Evolutionary conservation across 129 eudicot species (phyloP).

Genomic region (Flaveria trinervia): DNA sequence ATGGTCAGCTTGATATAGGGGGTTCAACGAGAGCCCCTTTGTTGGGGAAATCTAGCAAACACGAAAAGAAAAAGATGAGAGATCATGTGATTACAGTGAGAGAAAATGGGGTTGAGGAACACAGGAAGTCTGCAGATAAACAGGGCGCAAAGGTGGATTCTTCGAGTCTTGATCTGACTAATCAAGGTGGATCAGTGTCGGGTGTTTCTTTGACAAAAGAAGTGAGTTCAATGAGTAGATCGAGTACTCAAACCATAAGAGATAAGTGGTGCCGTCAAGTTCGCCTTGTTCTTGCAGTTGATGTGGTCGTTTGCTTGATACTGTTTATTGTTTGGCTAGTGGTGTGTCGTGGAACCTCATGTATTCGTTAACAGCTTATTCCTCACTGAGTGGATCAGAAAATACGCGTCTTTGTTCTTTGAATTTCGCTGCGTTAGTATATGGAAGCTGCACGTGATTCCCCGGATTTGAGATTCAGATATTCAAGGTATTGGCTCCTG

Average conservation of each 20-base stretch:
- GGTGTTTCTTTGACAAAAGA: conserved; percentile 49
- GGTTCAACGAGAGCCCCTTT: conserved; percentile 70
- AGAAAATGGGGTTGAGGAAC: conserved; percentile 64
- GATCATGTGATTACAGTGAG: conserved; percentile 64
- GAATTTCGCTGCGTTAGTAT: conserved; percentile 29
- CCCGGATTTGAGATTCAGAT: conserved; percentile 30
- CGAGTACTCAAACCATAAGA: conserved; percentile 44
- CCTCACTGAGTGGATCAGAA: conserved; percentile 12
- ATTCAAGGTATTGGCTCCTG: conserved; percentile 29
- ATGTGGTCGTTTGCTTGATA: conserved; percentile 60
- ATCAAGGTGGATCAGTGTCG: conserved; percentile 38
- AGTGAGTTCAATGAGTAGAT: conserved; percentile 45
- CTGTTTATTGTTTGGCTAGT: conserved; percentile 68
- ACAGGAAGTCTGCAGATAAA: conserved; percentile 53
- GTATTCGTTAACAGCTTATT: conserved; percentile 42
- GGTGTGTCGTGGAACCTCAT: conserved; percentile 59
- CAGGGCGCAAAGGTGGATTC: conserved; percentile 45
- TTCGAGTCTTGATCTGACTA: conserved; percentile 34
- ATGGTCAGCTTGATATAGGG: conserved; percentile 43
- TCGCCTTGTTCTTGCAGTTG: conserved; percentile 67
- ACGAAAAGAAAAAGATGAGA: conserved; percentile 57
- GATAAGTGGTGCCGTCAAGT: conserved; percentile 78
- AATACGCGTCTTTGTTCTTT: conserved; percentile 21
- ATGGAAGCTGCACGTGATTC: conserved; percentile 39
- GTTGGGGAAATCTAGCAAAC: conserved; percentile 56